Evolutionary conservation across 306 rosid genomes (phyloP).

Genomic region (Cucumis melo): DNA sequence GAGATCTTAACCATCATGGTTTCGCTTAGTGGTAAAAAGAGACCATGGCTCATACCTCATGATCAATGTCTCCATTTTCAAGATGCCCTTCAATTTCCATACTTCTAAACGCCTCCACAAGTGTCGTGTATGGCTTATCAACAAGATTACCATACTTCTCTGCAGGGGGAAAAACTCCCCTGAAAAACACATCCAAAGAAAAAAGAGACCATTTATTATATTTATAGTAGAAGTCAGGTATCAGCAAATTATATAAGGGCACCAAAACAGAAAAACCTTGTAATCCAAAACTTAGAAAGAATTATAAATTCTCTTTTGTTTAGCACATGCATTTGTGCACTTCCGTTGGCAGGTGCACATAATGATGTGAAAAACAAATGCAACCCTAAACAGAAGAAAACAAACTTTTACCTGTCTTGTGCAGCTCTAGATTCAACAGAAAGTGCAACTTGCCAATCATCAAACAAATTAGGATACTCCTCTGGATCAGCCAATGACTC

Average conservation of each 20-base stretch:
- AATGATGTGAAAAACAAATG: not conserved
- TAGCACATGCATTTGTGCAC: not conserved
- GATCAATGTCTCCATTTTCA: conserved; percentile 70
- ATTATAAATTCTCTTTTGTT: not conserved
- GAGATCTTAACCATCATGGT: no score
- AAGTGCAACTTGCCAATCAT: conserved; percentile 95
- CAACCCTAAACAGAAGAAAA: not conserved
- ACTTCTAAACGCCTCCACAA: conserved; percentile 80
- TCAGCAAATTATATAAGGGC: not conserved
- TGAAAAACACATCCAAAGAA: conserved; percentile 19
- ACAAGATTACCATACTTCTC: conserved; percentile 49
- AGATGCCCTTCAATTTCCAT: conserved; percentile 60
- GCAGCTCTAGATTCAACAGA: conserved; percentile 71
- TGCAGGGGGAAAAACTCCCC: conserved; percentile 68
- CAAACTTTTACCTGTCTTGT: conserved; percentile 43
- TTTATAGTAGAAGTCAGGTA: conserved; percentile 1
- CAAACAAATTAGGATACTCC: conserved; percentile 90
- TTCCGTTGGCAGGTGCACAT: not conserved
- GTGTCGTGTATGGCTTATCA: conserved; percentile 50
- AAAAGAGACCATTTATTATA: not conserved
- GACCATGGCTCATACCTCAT: no score
- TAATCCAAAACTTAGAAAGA: not conserved
- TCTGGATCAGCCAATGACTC: conserved; percentile 97
- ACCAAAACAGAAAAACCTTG: not conserved
- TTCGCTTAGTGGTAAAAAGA: no score